phyloP scores from a whole-genome alignment of 345 rosid genomes.

The Camelina laxa region DNA sequence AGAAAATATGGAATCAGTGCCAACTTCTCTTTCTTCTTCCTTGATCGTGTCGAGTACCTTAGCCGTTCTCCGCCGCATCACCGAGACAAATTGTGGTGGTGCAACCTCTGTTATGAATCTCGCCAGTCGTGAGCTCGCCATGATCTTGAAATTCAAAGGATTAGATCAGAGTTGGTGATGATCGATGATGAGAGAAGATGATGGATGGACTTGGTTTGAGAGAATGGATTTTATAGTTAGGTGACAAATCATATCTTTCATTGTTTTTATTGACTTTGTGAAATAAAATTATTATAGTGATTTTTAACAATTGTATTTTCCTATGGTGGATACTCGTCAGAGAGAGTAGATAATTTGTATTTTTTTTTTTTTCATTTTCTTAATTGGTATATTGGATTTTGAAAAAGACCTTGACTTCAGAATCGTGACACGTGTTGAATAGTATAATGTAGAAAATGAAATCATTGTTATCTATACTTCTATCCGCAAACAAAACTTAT shows the following conservation, averaged over 20 bases:
- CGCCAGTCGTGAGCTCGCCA: slow-evolving; percentile 69
- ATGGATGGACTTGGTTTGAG: neutral
- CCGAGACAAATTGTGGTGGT: slow-evolving; percentile 76
- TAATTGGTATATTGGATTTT: neutral
- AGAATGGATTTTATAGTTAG: slow-evolving; percentile 10
- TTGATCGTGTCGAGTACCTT: slow-evolving; percentile 76
- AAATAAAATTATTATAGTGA: neutral
- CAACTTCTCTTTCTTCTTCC: slow-evolving; percentile 77
- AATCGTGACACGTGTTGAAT: slow-evolving; percentile 10
- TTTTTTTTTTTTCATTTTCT: neutral
- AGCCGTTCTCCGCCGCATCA: slow-evolving; percentile 67
- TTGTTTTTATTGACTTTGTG: slow-evolving; percentile 19
- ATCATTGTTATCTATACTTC: no score
- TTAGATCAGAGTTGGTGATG: slow-evolving; percentile 8
- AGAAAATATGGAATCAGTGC: slow-evolving; percentile 32
- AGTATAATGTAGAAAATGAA: no score
- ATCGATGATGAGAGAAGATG: neutral
- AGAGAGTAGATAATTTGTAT: slow-evolving; percentile 17
- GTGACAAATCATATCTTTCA: slow-evolving; percentile 15
- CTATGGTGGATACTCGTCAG: slow-evolving; percentile 26
- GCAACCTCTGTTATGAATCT: slow-evolving; percentile 83
- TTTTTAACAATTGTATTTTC: slow-evolving; percentile 17
- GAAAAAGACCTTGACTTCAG: neutral
- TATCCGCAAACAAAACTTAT: no score
- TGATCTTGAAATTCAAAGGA: slow-evolving; percentile 27